Base-by-base conservation (phyloP, 1,284 basidiomycete species). In the Ceratobasidium sp. region DNA sequence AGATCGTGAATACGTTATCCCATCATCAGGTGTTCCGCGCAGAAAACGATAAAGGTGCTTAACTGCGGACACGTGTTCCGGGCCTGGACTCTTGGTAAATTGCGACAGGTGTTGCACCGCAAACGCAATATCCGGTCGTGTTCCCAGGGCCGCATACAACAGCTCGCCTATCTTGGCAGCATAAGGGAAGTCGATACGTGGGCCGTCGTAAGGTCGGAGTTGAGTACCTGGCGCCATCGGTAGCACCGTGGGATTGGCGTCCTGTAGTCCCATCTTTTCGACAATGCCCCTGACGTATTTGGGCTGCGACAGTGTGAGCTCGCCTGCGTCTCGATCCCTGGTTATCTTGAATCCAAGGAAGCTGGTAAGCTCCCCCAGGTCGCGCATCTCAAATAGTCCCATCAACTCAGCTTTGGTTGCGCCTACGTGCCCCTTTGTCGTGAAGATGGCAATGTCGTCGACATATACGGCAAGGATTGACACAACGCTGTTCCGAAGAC, bases 11-110 rank as follows among this genome's bases (percentile, higher is more conserved):
- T 76, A 76, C 4, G 61, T 66, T 26, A 79, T 67, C 9, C 76
- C 75, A 32, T 66, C 26, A 13, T 52, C 38, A 9, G 38, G 18
- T 0, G 79, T 79, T 2, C 74, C 76, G 9, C 73, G 63, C 23
- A 79, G 72, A 58, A 78, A 80, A 2, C 76, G 75, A 2, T 79
- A 55, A 3, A 80, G 57, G 4, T 71, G 72, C 44, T 79, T 76
- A 28, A 76, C 64, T 14, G 75, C 75, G 1, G 71, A 67, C 69
- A 73, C 75, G 54, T 80, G 78, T 0, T 38, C 54, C 6, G 41
- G 70, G 1, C 55, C 70, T n/a, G 32, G 58, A 44, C 66, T 57
- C 8, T 26, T 46, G 0, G 38, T 21, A 23, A 72, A 72, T 38
- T 50, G 46, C 9, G 58, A 30, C 2, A 72, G 70, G 35, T 21